Conservation (phyloP, 352 stramenopile genomes). For the Thalassiosira livingstoniorum region DNA sequence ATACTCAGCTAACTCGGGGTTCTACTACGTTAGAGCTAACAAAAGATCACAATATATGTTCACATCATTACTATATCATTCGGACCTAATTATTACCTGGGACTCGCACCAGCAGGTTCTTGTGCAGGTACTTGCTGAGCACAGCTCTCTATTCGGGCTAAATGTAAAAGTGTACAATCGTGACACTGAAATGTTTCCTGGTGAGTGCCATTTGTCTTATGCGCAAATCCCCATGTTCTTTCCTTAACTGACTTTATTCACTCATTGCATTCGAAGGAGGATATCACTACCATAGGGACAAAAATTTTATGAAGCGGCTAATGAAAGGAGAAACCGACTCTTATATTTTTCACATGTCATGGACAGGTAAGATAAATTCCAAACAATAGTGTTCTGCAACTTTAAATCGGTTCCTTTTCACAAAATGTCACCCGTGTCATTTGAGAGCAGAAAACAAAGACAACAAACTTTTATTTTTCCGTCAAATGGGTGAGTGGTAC, state of each 20-base stretch:
- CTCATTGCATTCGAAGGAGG: slow-evolving; percentile 26
- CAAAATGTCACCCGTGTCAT: neutral
- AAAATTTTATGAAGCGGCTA: slow-evolving; percentile 77
- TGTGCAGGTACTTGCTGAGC: slow-evolving; percentile 75
- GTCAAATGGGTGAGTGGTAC: slow-evolving; percentile 84
- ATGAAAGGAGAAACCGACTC: slow-evolving; percentile 60
- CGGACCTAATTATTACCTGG: slow-evolving; percentile 75
- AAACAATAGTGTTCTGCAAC: neutral
- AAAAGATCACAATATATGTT: slow-evolving; percentile 78
- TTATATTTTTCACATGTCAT: slow-evolving; percentile 87
- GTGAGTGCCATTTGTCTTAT: slow-evolving; percentile 69
- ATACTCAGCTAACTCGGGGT: slow-evolving; percentile 82
- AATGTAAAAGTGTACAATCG: slow-evolving; percentile 78
- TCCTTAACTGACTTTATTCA: too few relatives aligned
- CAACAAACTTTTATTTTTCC: slow-evolving; percentile 61
- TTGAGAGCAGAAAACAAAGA: slow-evolving; percentile 57
- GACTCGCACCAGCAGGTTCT: slow-evolving; percentile 83
- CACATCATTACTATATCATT: slow-evolving; percentile 67
- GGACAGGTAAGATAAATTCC: slow-evolving; percentile 54
- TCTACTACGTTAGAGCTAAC: slow-evolving; percentile 85
- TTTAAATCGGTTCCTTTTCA: neutral
- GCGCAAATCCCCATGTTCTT: too few relatives aligned
- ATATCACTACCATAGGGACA: slow-evolving; percentile 58
- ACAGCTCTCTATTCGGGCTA: slow-evolving; percentile 75
- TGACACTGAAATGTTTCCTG: slow-evolving; percentile 79